These are phyloP conservation scores for Suillus occidentalis DNA, from an alignment of 768 basidiomycete genomes.

Conservation along the genomic window DNA sequence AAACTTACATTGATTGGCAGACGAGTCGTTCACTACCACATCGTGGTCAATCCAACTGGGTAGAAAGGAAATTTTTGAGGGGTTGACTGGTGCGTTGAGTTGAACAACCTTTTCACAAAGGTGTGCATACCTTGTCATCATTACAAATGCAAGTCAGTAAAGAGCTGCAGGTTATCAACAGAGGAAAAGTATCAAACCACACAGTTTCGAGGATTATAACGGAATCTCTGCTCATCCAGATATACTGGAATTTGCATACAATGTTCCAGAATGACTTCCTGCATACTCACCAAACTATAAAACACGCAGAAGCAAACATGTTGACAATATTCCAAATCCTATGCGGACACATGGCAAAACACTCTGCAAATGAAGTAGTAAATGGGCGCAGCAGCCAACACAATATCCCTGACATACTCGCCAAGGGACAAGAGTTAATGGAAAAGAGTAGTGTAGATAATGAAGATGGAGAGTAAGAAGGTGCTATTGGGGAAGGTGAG, in stretches of 20 bases:
- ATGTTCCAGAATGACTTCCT: slow-evolving; percentile 17
- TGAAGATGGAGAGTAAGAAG: too few species aligned
- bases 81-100: slow-evolving; percentile 42
- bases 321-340: slow-evolving; percentile 19
- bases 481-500: neutral
- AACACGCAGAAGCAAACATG: slow-evolving; percentile 32
- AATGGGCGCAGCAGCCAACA: neutral
- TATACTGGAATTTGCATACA: slow-evolving; percentile 25
- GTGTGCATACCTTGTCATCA: slow-evolving; percentile 15
- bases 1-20: slow-evolving; percentile 2
- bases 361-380: neutral
- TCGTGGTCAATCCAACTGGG: slow-evolving; percentile 38
- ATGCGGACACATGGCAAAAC: slow-evolving; percentile 1
- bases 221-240: slow-evolving; percentile 37
- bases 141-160: neutral
- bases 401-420: neutral
- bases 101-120: slow-evolving; percentile 46
- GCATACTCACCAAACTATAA: slow-evolving; percentile 25
- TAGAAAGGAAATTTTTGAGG: slow-evolving; percentile 28
- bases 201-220: slow-evolving; percentile 32
- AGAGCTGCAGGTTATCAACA: slow-evolving; percentile 32
- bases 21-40: slow-evolving; percentile 20
- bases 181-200: slow-evolving; percentile 36
- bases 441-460: neutral
- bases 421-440: slow-evolving; percentile 8